Percentiles rank a stretch among this genome's conserved stretches.
These are phyloP conservation scores for Coniella lustricola DNA, from an alignment of 2,329 filamentous ascomycete genomes.

Conservation along the genomic window DNA sequence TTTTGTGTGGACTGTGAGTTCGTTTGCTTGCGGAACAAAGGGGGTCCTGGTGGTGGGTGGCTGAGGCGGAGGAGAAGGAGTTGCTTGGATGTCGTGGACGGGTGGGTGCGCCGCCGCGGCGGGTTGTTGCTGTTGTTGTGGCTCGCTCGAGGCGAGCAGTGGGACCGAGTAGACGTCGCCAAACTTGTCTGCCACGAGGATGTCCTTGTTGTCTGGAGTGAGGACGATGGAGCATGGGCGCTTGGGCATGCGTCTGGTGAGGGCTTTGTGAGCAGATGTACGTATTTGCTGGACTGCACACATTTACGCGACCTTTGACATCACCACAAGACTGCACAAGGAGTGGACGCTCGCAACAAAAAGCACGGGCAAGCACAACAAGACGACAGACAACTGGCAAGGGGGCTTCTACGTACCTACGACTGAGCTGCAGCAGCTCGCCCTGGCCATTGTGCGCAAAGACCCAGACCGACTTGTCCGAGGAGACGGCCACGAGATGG, in stretches of 20 bases:
- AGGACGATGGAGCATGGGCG: conserved; percentile 71
- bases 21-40: conserved; percentile 47
- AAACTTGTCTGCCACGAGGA: conserved; percentile 89
- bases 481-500: conserved; percentile 71
- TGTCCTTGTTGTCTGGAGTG: conserved; percentile 60
- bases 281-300: too few species aligned
- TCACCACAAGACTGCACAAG: too few species aligned
- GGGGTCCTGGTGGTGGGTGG: conserved; percentile 24
- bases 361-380: too few species aligned
- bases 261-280: conserved; percentile 22
- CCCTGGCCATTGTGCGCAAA: conserved; percentile 61
- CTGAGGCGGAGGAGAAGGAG: conserved; percentile 20
- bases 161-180: conserved; percentile 91
- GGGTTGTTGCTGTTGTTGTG: conserved; percentile 4
- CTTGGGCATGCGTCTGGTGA: conserved; percentile 75
- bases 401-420: conserved; percentile 46
- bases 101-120: conserved; percentile 5
- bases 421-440: conserved; percentile 58
- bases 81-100: conserved; percentile 2
- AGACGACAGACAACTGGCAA: not conserved
- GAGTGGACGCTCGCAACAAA: too few species aligned
- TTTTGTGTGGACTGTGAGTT: conserved; percentile 56
- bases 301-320: too few species aligned
- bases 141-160: conserved; percentile 39
- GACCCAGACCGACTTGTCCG: conserved; percentile 86